A percentile compares a stretch with the other conserved stretches of the same genome.
Conservation (phyloP, 129 eudicot species). For the Cynara cardunculus region DNA sequence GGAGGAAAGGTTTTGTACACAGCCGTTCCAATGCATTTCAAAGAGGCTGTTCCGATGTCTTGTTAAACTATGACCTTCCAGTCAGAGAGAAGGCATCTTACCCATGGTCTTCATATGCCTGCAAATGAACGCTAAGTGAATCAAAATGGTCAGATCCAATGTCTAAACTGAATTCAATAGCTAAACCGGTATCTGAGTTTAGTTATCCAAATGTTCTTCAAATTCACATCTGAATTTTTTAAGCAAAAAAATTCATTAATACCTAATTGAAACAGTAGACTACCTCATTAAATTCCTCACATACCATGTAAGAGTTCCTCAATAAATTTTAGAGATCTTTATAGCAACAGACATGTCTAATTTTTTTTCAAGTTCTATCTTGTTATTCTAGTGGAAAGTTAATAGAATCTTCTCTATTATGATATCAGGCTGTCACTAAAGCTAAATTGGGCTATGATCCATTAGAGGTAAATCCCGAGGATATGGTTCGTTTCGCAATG, state of each 20-base stretch:
- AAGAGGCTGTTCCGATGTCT: neutral
- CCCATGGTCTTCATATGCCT: neutral
- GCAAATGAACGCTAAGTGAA: neutral
- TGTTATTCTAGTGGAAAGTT: neutral
- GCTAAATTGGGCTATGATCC: slow-evolving; percentile 98
- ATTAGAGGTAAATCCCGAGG: slow-evolving; percentile 98
- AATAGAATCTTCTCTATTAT: neutral
- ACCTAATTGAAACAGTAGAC: neutral
- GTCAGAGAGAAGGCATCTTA: neutral
- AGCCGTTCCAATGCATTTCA: neutral
- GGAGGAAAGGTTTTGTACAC: neutral
- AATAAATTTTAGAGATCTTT: too few relatives aligned
- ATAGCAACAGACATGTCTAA: neutral
- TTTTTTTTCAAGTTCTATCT: neutral
- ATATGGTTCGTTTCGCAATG: slow-evolving; percentile 96
- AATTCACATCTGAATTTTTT: neutral
- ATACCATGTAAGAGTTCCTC: too few relatives aligned
- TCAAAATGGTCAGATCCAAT: neutral
- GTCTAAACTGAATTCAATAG: neutral
- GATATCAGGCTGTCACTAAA: slow-evolving; percentile 88
- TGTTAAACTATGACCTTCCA: neutral
- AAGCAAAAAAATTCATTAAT: neutral
- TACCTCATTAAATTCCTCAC: neutral
- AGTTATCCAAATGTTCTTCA: neutral
- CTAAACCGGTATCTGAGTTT: neutral